Conservation (phyloP, 495 filamentous ascomycete genomes). For the Penicillium egyptiacum region DNA sequence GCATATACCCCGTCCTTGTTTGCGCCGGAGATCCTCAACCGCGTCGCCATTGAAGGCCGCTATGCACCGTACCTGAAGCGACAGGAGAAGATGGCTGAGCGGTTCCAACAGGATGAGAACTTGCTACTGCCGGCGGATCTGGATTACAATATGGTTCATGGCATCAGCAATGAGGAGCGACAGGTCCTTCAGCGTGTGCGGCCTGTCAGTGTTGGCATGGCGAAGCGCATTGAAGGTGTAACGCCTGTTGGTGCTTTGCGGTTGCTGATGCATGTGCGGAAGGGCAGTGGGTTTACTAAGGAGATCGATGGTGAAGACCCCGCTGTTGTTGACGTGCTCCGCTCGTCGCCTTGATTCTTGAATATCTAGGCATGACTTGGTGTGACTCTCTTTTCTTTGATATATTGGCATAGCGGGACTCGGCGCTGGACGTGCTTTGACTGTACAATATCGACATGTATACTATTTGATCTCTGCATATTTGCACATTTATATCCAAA, state of each 20-base stretch:
- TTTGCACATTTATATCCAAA: not conserved
- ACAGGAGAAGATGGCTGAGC: conserved; percentile 62
- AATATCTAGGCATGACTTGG: not conserved
- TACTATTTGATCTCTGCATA: conserved; percentile 1
- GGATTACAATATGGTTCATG: conserved; percentile 69
- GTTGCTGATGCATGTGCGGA: conserved; percentile 46
- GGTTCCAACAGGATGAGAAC: conserved; percentile 74
- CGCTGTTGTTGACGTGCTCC: conserved; percentile 18
- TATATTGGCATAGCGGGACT: conserved; percentile 16
- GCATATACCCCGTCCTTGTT: conserved; percentile 49
- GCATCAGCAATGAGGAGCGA: conserved; percentile 77
- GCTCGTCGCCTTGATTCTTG: conserved; percentile 18
- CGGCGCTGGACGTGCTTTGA: conserved; percentile 10
- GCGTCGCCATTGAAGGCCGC: conserved; percentile 74
- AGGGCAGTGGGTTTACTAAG: conserved; percentile 22
- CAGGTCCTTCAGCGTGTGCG: conserved; percentile 63
- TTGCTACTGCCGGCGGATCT: conserved; percentile 71
- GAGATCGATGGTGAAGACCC: conserved; percentile 17
- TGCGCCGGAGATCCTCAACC: conserved; percentile 55
- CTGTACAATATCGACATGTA: conserved; percentile 10
- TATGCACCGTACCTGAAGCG: conserved; percentile 82
- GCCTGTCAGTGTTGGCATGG: conserved; percentile 86
- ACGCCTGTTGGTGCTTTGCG: conserved; percentile 51
- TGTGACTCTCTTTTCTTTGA: conserved; percentile 2
- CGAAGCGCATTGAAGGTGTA: conserved; percentile 80